Conservation (phyloP, 805 yeast genomes). For the Wickerhamomyces alni region DNA sequence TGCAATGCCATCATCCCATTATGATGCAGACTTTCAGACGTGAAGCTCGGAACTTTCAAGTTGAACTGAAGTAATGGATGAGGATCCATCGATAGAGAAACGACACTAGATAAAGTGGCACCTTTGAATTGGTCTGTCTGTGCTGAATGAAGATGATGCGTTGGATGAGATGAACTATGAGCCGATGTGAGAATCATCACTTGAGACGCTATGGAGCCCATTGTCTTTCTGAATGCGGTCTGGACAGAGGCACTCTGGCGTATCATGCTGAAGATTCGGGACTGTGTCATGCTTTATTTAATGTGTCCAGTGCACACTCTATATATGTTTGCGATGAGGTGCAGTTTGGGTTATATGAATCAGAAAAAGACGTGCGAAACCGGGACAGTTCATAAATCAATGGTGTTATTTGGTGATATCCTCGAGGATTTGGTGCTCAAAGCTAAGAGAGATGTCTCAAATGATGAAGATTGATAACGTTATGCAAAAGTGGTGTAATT, state of each 20-base stretch:
- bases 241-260: conserved; percentile 10
- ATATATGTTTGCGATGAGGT: neutral
- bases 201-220: conserved; percentile 43
- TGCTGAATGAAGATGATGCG: conserved; percentile 16
- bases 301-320: neutral
- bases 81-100: conserved; percentile 76
- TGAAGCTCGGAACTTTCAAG: conserved; percentile 78
- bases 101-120: conserved; percentile 79
- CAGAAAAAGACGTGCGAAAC: no score
- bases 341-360: no score
- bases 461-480: no score
- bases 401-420: no score
- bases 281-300: neutral
- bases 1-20: conserved; percentile 64
- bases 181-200: conserved; percentile 59
- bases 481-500: neutral
- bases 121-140: conserved; percentile 43
- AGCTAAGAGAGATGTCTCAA: no score
- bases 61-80: conserved; percentile 79
- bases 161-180: conserved; percentile 19
- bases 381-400: no score
- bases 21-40: conserved; percentile 62
- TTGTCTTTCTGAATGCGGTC: conserved; percentile 28
- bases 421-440: no score
- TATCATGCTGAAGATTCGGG: conserved; percentile 4